Base-by-base conservation (phyloP, 2,329 filamentous ascomycete species). In the Aspergillus phoenicis region DNA sequence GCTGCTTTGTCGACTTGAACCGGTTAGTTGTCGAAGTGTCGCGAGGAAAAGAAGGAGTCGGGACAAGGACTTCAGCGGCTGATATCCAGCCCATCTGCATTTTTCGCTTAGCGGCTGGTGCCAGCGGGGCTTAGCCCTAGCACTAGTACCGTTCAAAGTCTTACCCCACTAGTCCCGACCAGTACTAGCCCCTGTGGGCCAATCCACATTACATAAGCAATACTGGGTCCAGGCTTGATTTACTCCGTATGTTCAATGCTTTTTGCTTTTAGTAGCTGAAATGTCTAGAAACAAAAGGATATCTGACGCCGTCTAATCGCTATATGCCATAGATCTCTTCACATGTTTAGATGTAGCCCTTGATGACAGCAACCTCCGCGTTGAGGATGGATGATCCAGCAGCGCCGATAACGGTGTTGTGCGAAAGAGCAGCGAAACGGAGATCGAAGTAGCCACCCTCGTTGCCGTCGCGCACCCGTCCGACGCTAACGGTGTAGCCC, bases 351-450 rank as follows among this genome's bases (percentile, higher is more conserved):
- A 93, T 83, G 72, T 89, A 91, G 5, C 93, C 94, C 82, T 96
- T 96, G 66, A 97, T 85, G 10, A 97, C 88, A 24, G 93, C 92
- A 28, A 93, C 92, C 77, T 97, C 94, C 28, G 93, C 93, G 72
- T 98, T 98, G 69, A 98, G 78, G 78, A 98, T 97, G 33, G 91
- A 96, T 2, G 92, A 96, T 10, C 95, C 95, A n/a, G 94, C 93
- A 33, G 95, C 95, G 66, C 94, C 94, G 75, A 99, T 94, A 59
- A 99, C 90, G 63, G 94, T 91, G 73, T 91, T 91, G 73, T 98
- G 95, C 73, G 91, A 97, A 68, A 98, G 81, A 24, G 93, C 92
- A 64, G 95, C 93, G 77, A 98, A 98, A 77, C 96, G 93, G 75
- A 98, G 85, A 74, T 98, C 95, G 71, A 97, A 97, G 66, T 97